Evolutionary conservation across 148 eudicot species (phyloP).

Genomic region (Camellia granthamiana): DNA sequence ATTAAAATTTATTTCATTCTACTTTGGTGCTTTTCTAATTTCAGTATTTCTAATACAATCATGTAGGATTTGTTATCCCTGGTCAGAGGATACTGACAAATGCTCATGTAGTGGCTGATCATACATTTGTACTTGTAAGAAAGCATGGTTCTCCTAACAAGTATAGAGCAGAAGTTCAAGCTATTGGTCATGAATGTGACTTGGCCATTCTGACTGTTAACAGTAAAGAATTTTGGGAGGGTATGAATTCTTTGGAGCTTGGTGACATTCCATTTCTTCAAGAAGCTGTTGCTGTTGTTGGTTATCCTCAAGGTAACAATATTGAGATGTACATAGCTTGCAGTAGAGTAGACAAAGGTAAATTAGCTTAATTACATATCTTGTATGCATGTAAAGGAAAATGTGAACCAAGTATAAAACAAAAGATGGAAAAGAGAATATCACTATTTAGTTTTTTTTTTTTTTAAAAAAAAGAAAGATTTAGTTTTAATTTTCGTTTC

Average conservation of each 20-base stretch:
- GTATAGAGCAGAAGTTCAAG: slow-evolving; percentile 85
- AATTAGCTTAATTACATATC: background rate
- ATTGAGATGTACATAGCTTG: background rate
- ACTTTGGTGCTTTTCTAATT: background rate
- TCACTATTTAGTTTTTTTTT: background rate
- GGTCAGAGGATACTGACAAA: slow-evolving; percentile 89
- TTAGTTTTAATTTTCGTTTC: background rate
- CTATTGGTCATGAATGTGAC: slow-evolving; percentile 98
- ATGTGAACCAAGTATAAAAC: background rate
- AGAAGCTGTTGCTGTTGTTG: slow-evolving; percentile 96
- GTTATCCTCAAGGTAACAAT: slow-evolving; percentile 88
- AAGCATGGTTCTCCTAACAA: slow-evolving; percentile 94
- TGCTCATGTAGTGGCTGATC: slow-evolving; percentile 97
- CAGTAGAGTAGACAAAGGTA: background rate
- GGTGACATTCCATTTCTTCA: slow-evolving; percentile 89
- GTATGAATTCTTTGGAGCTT: slow-evolving; percentile 73
- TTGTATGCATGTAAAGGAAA: background rate
- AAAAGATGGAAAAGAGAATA: background rate
- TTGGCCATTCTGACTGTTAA: slow-evolving; percentile 79
- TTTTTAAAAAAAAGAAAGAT: background rate
- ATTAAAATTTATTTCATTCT: background rate
- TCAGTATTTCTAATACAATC: background rate
- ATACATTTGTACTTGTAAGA: slow-evolving; percentile 90
- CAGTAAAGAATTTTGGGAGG: slow-evolving; percentile 94
- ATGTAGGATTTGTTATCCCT: slow-evolving; percentile 77